Base-by-base conservation (phyloP, 2,329 filamentous ascomycete genomes). In the Fusarium mexicanum region DNA sequence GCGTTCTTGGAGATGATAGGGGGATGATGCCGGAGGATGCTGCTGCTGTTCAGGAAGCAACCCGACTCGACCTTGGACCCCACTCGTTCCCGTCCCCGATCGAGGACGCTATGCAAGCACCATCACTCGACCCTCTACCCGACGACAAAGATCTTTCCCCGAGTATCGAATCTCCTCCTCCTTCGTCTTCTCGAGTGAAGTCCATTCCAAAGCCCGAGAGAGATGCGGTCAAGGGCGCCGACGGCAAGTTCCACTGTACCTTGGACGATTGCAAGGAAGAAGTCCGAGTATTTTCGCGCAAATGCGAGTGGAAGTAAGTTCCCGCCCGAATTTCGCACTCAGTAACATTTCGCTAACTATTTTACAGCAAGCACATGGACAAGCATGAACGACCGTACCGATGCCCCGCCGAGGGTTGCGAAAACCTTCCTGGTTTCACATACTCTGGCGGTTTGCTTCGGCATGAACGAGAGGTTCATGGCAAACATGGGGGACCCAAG, bases 351-450 rank as follows among this genome's bases (percentile, higher is more conserved):
- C 63, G 72, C 78, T 83, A 75, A 83, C 71, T 37, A 35, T 16
- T 61, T 35, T 24, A 12, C 74, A 97, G 94, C 81, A 98, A 98
- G 85, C 96, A 98, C 81, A 98, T 98, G 95, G 96, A 98, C 84
- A 98, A 98, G 82, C 96, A 98, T 81, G 95, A 98, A 77, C 89
- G 96, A 18, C 96, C 96, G 3, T 98, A 98, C 81, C 93, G 95
- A 78, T 98, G 96, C 82, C 87, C 86, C 29, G 91, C 92, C 48
- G 88, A 90, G n/a, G 93, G 93, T 43, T 98, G 96, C 83, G 94
- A 96, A 79, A 98, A 98, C 79, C 89, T 98, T 1, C 93, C 94
- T 60, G 96, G 96, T 3, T 98, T 98, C 82, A 98, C 96, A 2
- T 98, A 98, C 81, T 96, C 94, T 0, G 96, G 96, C 22, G 96